Conservation (phyloP, 768 basidiomycete genomes). For the Cystoderma amianthinum region DNA sequence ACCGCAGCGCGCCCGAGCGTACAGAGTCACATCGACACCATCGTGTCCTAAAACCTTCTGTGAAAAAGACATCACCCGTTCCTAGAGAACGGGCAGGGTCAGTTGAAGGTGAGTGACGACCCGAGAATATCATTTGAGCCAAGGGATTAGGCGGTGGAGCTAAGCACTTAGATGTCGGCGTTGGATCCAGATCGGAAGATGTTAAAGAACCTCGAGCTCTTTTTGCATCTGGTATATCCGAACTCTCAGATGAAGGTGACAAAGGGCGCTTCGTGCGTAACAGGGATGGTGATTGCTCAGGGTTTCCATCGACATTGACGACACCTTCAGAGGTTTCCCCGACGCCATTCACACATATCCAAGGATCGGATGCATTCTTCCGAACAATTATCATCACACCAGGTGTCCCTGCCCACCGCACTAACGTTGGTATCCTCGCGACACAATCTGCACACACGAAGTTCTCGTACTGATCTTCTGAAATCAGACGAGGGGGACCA, state of each 20-base stretch:
- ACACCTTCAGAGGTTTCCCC: conserved; percentile 11
- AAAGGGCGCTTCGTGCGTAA: conserved; percentile 45
- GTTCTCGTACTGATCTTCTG: conserved; percentile 65
- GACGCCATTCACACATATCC: conserved; percentile 42
- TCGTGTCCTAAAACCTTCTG: conserved; percentile 63
- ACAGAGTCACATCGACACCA: conserved; percentile 75
- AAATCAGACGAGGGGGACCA: conserved; percentile 62
- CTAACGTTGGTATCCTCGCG: conserved; percentile 41
- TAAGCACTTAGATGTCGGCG: conserved; percentile 32
- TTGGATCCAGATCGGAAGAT: conserved; percentile 10
- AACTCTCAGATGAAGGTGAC: conserved; percentile 24
- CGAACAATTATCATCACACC: conserved; percentile 67
- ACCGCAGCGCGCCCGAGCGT: too few relatives aligned
- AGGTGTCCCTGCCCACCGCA: conserved; percentile 59
- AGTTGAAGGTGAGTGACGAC: conserved; percentile 11
- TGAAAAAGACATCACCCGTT: conserved; percentile 70
- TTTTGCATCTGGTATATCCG: conserved; percentile 29
- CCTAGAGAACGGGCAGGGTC: conserved; percentile 30
- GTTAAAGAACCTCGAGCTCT: conserved; percentile 23
- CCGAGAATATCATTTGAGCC: conserved; percentile 39
- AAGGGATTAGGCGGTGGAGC: conserved; percentile 43
- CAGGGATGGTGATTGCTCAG: conserved; percentile 10
- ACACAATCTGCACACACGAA: conserved; percentile 73
- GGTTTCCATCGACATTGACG: conserved; percentile 18
- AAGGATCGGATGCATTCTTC: conserved; percentile 32